Evolutionary conservation across 2,329 filamentous ascomycete species (phyloP), one percentile per base, ranked within the genome.

Genomic region (Colletotrichum cereale): DNA sequence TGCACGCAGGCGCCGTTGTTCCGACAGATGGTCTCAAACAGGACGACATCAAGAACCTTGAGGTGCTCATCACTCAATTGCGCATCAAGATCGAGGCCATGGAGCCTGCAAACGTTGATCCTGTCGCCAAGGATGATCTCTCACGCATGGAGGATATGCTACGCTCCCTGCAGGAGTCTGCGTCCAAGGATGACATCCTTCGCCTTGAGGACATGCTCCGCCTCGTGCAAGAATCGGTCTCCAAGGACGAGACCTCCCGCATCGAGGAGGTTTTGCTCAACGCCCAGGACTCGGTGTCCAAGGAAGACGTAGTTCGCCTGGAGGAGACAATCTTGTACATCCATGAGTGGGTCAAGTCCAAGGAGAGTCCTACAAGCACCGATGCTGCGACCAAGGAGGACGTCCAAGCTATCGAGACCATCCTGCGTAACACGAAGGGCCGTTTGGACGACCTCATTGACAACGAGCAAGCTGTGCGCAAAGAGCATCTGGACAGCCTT

Each of bases 381-480:
- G 89, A 90, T 47, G 80, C 86, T 2, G 91, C 92, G 7, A 90
- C 87, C 40, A 93, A 93, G 78, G 94, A 97, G 75, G 95, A 98
- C 76, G 93, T 95, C 0, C 90, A 96, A 73, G 94, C 94, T 14
- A 95, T 98, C 70, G 96, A 98, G 80, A 97, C 93, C 0, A 90
- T 98, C 60, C 86, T 98, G 16, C 90, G 92, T 52, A 97, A 97
- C 79, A 95, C 95, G 40, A 98, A 98, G 79, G 90, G 92, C 6
- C 93, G 93, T 57, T 85, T 98, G 12, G 96, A 98, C 70, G 95
- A 97, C 71, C 80, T 90, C 26, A 88, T 97, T 61, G 89, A 95
- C 62, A 88, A 90, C 4, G 92, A 95, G 42, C 90, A 93, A 68
- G 85, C 90, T 2, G 90, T 95, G 12, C 86, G 87, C 66, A 91